phyloP scores from a whole-genome alignment of 2,329 filamentous ascomycete species.

The Xylaria polymorpha region DNA sequence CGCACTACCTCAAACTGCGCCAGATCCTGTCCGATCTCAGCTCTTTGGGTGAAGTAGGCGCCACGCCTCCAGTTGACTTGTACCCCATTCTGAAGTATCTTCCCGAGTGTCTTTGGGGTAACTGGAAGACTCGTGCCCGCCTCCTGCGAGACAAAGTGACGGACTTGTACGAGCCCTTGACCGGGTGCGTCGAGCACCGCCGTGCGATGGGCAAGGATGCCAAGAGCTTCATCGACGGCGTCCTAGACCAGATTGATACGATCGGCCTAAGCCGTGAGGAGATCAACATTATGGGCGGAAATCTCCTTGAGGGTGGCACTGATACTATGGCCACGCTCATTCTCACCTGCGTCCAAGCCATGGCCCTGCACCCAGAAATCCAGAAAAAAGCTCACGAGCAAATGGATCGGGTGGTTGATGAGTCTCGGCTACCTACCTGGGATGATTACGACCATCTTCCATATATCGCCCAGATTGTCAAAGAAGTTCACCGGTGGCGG shows the following conservation, averaged over 20 bases:
- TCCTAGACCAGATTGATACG: slow-evolving; percentile 27
- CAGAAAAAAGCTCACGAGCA: slow-evolving; percentile 55
- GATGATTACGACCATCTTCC: slow-evolving; percentile 48
- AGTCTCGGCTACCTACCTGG: slow-evolving; percentile 52
- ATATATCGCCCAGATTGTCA: slow-evolving; percentile 56
- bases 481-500: slow-evolving; percentile 58
- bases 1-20: slow-evolving; percentile 14
- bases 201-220: background rate
- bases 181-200: background rate
- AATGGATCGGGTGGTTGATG: slow-evolving; percentile 54
- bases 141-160: background rate
- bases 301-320: background rate
- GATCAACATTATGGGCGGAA: background rate
- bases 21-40: slow-evolving; percentile 5
- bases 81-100: slow-evolving; percentile 34
- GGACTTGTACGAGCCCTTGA: background rate
- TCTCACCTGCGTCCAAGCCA: background rate
- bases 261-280: background rate
- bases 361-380: slow-evolving; percentile 52
- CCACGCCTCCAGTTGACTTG: slow-evolving; percentile 36
- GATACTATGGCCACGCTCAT: slow-evolving; percentile 3
- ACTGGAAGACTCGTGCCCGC: slow-evolving; percentile 23
- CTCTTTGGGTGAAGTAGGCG: slow-evolving; percentile 14
- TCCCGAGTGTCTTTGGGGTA: slow-evolving; percentile 22
- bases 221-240: slow-evolving; percentile 26